Conservation (phyloP, 2,329 filamentous ascomycete genomes). For the Mycosphaerelloides madeirae region DNA sequence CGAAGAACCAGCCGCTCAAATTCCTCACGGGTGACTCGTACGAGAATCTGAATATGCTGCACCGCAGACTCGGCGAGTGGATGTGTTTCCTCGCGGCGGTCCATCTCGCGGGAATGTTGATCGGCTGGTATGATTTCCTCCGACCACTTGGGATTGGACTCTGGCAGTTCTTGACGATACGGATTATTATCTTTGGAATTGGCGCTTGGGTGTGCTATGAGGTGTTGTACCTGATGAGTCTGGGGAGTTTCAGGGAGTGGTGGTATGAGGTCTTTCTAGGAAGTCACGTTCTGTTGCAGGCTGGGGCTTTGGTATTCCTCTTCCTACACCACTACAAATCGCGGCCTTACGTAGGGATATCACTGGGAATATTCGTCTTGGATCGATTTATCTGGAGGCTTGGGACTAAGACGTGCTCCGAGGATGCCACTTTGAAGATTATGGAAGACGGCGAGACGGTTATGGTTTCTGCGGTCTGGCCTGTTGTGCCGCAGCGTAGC, state of each 20-base stretch:
- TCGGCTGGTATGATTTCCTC: conserved; percentile 52
- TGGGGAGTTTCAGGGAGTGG: conserved; percentile 54
- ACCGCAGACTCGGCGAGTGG: conserved; percentile 58
- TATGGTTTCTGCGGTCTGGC: conserved; percentile 45
- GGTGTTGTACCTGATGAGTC: conserved; percentile 57
- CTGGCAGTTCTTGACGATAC: conserved; percentile 47
- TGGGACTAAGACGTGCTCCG: conserved; percentile 46
- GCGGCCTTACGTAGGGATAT: conserved; percentile 49
- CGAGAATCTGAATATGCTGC: conserved; percentile 61
- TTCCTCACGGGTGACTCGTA: conserved; percentile 60
- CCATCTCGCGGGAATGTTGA: conserved; percentile 53
- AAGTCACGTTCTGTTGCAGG: conserved; percentile 55
- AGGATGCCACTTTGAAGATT: conserved; percentile 49
- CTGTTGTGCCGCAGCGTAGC: conserved; percentile 19
- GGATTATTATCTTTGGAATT: conserved; percentile 52
- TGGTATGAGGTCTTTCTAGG: conserved; percentile 62
- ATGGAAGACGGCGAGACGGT: conserved; percentile 56
- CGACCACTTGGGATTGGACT: conserved; percentile 39
- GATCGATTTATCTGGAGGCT: conserved; percentile 57
- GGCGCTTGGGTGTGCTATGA: conserved; percentile 56
- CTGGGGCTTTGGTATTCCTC: conserved; percentile 51
- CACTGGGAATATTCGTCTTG: conserved; percentile 53
- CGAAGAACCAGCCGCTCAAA: conserved; percentile 62
- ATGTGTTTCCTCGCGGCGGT: conserved; percentile 57
- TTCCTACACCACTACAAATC: conserved; percentile 56